Conservation (phyloP, 495 filamentous ascomycete species). For the Thermochaetoides thermophila region DNA sequence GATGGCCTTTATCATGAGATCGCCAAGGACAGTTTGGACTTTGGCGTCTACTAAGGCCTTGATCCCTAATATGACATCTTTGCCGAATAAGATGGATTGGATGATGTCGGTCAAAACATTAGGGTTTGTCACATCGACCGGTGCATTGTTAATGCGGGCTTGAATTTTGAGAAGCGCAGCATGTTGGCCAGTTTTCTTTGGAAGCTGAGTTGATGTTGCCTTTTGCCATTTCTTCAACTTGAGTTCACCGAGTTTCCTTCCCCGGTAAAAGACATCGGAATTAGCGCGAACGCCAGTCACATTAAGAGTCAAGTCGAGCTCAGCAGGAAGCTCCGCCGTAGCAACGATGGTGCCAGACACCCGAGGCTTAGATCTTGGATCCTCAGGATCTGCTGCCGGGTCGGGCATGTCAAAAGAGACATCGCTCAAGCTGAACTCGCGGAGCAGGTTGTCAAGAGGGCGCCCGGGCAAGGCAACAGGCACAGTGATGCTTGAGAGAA, state of each 20-base stretch:
- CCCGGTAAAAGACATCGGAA: constrained; percentile 64
- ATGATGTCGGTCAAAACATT: constrained; percentile 62
- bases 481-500: constrained; percentile 68
- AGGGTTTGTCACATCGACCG: constrained; percentile 64
- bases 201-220: constrained; percentile 60
- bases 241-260: constrained; percentile 59
- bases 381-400: constrained; percentile 56
- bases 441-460: constrained; percentile 64
- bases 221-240: constrained; percentile 69
- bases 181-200: constrained; percentile 35
- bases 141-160: constrained; percentile 60
- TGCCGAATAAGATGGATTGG: constrained; percentile 54
- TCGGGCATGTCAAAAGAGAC: constrained; percentile 74
- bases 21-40: constrained; percentile 63
- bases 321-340: constrained; percentile 57
- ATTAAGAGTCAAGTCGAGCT: constrained; percentile 71
- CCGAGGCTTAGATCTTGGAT: constrained; percentile 57
- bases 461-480: constrained; percentile 73
- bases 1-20: constrained; percentile 62
- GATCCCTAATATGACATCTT: constrained; percentile 49
- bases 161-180: constrained; percentile 52
- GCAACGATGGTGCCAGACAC: constrained; percentile 73
- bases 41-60: constrained; percentile 73
- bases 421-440: constrained; percentile 69
- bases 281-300: constrained; percentile 59